phyloP scores from a whole-genome alignment of 768 basidiomycete species.

The Rhodotorula graminis region DNA sequence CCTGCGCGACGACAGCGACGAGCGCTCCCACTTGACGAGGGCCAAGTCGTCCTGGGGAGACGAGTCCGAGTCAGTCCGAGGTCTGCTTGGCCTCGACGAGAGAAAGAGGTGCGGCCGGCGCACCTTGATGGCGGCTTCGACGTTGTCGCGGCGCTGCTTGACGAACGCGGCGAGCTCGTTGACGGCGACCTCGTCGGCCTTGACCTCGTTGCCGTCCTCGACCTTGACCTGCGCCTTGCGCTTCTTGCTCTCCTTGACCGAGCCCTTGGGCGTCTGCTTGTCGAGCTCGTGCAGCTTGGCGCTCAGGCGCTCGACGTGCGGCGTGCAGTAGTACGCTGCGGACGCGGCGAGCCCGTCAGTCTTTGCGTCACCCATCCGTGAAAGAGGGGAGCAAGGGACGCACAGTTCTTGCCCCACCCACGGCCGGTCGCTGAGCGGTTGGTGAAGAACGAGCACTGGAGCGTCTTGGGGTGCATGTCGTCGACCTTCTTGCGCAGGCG shows the following conservation, averaged over 20 bases:
- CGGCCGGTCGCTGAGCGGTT: too few relatives aligned
- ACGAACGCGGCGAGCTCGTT: not conserved
- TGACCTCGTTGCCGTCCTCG: too few relatives aligned
- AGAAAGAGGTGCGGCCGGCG: too few relatives aligned
- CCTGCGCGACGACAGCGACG: not conserved
- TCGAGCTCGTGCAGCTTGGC: not conserved
- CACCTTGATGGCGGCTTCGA: not conserved
- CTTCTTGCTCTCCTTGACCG: not conserved
- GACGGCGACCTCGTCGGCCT: not conserved
- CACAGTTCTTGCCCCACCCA: not conserved
- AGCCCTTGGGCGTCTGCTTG: not conserved
- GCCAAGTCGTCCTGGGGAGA: not conserved
- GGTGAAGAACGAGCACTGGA: not conserved
- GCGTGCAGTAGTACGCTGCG: constrained; percentile 1
- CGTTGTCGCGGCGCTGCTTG: not conserved
- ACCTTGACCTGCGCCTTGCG: not conserved
- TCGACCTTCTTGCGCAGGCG: not conserved
- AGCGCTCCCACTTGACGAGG: not conserved
- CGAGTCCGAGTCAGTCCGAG: not conserved
- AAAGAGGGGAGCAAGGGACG: not conserved
- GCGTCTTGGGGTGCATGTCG: not conserved
- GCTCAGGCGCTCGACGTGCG: not conserved
- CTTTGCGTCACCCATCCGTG: too few relatives aligned
- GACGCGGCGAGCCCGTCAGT: too few relatives aligned
- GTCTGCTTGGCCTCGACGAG: too few relatives aligned